phyloP scores from a whole-genome alignment of 805 yeast genomes.

The Starmerella vaccinii region DNA sequence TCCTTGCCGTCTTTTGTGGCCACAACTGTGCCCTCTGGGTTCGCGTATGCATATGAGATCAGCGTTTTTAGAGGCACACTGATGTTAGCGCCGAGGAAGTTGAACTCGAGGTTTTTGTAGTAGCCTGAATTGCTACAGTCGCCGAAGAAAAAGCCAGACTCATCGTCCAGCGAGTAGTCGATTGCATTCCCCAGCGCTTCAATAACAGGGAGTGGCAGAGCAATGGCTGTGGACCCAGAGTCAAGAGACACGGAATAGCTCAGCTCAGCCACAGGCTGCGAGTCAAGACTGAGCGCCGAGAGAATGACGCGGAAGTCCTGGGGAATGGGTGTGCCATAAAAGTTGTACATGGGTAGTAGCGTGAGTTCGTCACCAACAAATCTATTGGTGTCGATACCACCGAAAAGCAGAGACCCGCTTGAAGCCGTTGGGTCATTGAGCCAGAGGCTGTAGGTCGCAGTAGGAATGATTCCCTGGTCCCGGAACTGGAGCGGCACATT shows the following conservation, averaged over 20 bases:
- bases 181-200: neutral
- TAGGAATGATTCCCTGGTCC: conserved; percentile 32
- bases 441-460: conserved; percentile 37
- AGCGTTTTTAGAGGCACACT: neutral
- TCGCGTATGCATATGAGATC: neutral
- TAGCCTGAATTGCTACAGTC: neutral
- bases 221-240: conserved; percentile 1
- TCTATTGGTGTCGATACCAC: conserved; percentile 37
- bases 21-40: neutral
- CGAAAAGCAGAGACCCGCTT: conserved; percentile 34
- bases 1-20: neutral
- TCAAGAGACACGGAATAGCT: conserved; percentile 1
- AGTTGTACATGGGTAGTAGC: conserved; percentile 22
- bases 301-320: conserved; percentile 12
- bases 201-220: neutral
- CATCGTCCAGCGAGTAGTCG: neutral
- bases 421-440: conserved; percentile 21
- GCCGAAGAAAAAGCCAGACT: neutral
- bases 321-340: conserved; percentile 9
- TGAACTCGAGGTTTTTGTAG: neutral
- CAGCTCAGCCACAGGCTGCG: neutral
- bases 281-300: conserved; percentile 2
- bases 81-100: conserved; percentile 1
- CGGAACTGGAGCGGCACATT: conserved; percentile 23
- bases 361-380: conserved; percentile 31